These are phyloP conservation scores for Daedaleopsis nitida DNA, from an alignment of 768 basidiomycete genomes.

Conservation along the genomic window DNA sequence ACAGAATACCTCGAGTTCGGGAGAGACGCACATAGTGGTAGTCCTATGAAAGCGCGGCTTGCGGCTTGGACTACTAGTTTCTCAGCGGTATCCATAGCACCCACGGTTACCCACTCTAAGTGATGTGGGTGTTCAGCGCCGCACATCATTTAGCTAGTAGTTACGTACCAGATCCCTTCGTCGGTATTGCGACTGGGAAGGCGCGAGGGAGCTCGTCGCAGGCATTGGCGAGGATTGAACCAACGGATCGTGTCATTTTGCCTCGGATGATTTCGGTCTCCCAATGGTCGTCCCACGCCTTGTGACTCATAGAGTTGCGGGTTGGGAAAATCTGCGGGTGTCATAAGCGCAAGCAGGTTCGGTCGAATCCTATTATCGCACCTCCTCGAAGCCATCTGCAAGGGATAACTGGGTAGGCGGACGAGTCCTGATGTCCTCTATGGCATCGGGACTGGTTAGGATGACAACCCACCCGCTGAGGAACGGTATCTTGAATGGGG, in stretches of 20 bases:
- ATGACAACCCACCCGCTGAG: background rate
- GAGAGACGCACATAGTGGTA: slow-evolving; percentile 33
- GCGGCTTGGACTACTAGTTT: slow-evolving; percentile 28
- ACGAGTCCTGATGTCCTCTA: background rate
- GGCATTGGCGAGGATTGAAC: slow-evolving; percentile 20
- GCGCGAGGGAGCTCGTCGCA: slow-evolving; percentile 24
- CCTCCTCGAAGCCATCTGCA: background rate
- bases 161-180: background rate
- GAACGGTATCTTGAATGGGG: background rate
- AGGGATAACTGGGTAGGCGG: background rate
- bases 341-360: background rate
- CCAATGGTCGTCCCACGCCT: slow-evolving; percentile 29
- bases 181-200: background rate
- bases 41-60: slow-evolving; percentile 37
- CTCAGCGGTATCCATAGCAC: slow-evolving; percentile 20
- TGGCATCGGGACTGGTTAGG: background rate
- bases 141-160: background rate
- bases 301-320: slow-evolving; percentile 31
- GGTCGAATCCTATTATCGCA: background rate
- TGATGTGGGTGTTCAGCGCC: slow-evolving; percentile 11
- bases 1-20: background rate
- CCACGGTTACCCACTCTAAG: slow-evolving; percentile 26
- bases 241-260: slow-evolving; percentile 30
- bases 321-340: background rate
- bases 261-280: slow-evolving; percentile 24